Base-by-base conservation (phyloP, 1,139 yeast genomes). In the Scheffersomyces cryptocercus region DNA sequence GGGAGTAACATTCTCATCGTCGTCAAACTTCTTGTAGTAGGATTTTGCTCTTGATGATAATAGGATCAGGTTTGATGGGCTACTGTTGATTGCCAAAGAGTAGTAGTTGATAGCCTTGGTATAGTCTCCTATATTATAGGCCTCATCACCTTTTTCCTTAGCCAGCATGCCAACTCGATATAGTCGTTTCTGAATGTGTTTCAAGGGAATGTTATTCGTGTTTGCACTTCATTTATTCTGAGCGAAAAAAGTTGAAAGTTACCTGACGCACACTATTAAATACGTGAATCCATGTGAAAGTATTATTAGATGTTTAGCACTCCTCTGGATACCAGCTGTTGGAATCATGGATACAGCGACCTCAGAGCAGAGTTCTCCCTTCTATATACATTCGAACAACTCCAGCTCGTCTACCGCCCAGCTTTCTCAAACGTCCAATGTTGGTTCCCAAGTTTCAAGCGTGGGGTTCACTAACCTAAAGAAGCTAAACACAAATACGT, bases 381-480 rank as follows among this genome's bases (percentile, higher is more conserved):
- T 61, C 40, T 61, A 58, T 43, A 46, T 45, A 12, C 64, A 62
- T 41, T 44, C 54, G 5, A 59, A 59, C 42, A 55, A 52, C 36
- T 61, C 67, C 3, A 53, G 58, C 2, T 48, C 58, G 10, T 58
- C 65, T 3, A 53, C 56, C 24, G 40, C 52, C 15, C 51, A 45
- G 36, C 32, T 31, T 11, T 14, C 49, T 3, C 53, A 35, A 20
- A 46, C 42, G 20, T 40, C 51, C 4, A 47, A 43, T 34, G 45
- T 32, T 11, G 45, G 49, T 36, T 59, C 70, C 14, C 71, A 64
- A 39, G 61, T 70, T 3, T 67, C 75, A 2, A 65, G 69, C 41
- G 77, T 73, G 9, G 78, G 75, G 4, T 73, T 73, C 51, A 70
- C 61, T 42, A 72, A 60, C 39, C 50, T 73, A 29, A 71, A 68